These are phyloP conservation scores for Chondrostereum purpureum DNA, from an alignment of 1,284 basidiomycete genomes.

Conservation along the genomic window DNA sequence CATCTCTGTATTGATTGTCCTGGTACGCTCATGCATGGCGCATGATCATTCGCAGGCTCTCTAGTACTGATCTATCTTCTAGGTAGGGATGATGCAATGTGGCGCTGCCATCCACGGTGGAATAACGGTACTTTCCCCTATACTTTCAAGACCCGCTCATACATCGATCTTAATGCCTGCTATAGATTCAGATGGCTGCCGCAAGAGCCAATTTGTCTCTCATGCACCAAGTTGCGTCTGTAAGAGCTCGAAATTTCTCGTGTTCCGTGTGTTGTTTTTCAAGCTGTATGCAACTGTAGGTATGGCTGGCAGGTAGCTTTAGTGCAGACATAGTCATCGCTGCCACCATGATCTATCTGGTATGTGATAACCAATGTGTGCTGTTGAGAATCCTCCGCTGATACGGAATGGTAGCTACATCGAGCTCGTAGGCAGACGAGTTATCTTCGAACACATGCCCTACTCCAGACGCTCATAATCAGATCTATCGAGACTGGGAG, in stretches of 20 bases:
- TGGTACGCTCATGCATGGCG: too few relatives aligned
- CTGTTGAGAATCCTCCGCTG: background rate
- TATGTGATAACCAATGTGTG: background rate
- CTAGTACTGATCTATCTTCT: too few relatives aligned
- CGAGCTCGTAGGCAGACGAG: background rate
- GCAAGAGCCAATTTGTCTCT: too few relatives aligned
- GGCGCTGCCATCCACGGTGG: background rate
- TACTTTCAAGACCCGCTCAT: too few relatives aligned
- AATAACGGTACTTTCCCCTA: background rate
- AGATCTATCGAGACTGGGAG: conserved; percentile 1
- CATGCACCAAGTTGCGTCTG: too few relatives aligned
- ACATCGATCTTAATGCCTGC: too few relatives aligned
- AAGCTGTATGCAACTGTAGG: background rate
- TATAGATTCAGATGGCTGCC: too few relatives aligned
- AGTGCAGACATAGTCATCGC: conserved; percentile 1
- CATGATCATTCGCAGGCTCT: too few relatives aligned
- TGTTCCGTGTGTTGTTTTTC: too few relatives aligned
- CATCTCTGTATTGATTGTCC: background rate
- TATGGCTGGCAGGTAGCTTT: conserved; percentile 1
- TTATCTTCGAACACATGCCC: background rate
- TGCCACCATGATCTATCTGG: background rate
- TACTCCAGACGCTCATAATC: background rate
- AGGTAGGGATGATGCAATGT: background rate
- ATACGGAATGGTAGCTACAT: background rate
- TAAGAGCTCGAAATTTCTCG: too few relatives aligned